Base-by-base conservation (phyloP, 306 rosid genomes). In the Lathyrus oleraceus region DNA sequence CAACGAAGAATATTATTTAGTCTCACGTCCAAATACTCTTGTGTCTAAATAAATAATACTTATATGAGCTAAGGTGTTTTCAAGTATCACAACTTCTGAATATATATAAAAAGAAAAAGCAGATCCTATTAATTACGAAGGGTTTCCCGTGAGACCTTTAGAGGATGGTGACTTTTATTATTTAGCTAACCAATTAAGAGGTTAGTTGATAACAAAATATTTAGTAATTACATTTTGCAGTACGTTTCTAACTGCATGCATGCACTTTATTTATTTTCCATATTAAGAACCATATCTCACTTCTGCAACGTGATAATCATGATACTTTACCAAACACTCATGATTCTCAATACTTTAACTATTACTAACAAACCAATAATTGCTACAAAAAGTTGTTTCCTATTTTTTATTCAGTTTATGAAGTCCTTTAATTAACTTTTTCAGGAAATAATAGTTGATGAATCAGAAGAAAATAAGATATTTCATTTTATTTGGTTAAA, bases 71-170 rank as follows among this genome's bases (percentile, higher is more conserved):
- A 28, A 8, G 35, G 35, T 30, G 5, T 30, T 30, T 30, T 30
- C 35, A 30, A 0, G 10, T 35, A 35, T 35, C 39, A 7, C 39
- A 35, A 35, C 39, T 35, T 35, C 39, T 35, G 39, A 35, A 35
- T 35, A 35, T 35, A 35, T 0, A 32, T 6, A 35, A 35, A 35
- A 6, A 35, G 13, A 15, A 71, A 12, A 32, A 5, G 23, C 40
- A 36, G 45, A 10, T n/a, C 11, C 35, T 19, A 51, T 48, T 36
- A 48, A 21, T 11, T 8, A 25, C 25, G 60, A 58, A 59, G 58
- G 11, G 58, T 48, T 76, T 51, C 67, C 45, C 74, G 74, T 40
- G 65, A 69, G 49, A 61, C 59, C 59, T 76, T 49, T 69, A 76
- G 27, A 69, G 71, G 69, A 27, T 42, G 76, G 15, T 19, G 51